A percentile compares a stretch with the other conserved stretches of the same genome.
These are phyloP conservation scores for Chytriomyces hyalinus DNA, from an alignment of 192 early-diverging fungal genomes.

Conservation along the genomic window DNA sequence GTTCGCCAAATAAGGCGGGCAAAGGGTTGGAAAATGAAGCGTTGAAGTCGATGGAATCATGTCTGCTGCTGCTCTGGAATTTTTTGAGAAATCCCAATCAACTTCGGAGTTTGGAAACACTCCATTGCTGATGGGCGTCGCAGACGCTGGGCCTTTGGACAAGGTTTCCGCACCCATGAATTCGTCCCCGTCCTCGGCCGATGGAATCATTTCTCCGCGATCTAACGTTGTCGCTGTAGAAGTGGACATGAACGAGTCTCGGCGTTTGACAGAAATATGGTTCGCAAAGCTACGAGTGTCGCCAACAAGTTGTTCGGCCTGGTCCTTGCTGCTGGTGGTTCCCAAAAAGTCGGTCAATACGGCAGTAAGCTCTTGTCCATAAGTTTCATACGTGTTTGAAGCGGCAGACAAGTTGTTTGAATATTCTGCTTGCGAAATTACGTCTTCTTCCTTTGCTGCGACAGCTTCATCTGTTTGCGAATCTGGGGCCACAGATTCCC, in stretches of 20 bases:
- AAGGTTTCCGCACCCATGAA: not conserved
- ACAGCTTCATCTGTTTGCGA: not conserved
- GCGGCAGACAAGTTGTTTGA: too few species aligned
- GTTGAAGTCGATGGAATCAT: not conserved
- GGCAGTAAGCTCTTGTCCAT: not conserved
- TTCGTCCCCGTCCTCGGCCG: not conserved
- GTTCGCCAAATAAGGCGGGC: not conserved
- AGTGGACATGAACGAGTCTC: not conserved
- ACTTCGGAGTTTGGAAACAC: too few species aligned
- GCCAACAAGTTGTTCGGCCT: not conserved
- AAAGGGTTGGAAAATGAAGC: conserved; percentile 21
- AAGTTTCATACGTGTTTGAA: not conserved
- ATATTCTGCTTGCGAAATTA: too few species aligned
- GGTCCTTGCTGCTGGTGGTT: not conserved
- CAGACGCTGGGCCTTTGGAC: not conserved
- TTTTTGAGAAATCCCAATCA: too few species aligned
- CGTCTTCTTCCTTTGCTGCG: not conserved
- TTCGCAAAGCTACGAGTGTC: not conserved
- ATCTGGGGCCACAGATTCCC: conserved; percentile 2
- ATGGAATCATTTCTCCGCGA: not conserved
- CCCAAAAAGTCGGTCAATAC: not conserved
- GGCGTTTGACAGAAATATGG: not conserved
- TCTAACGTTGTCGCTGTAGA: not conserved
- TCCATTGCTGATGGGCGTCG: too few species aligned
- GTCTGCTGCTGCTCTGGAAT: too few species aligned